phyloP scores from a whole-genome alignment of 768 basidiomycete species.

The Lactifluus volemus region DNA sequence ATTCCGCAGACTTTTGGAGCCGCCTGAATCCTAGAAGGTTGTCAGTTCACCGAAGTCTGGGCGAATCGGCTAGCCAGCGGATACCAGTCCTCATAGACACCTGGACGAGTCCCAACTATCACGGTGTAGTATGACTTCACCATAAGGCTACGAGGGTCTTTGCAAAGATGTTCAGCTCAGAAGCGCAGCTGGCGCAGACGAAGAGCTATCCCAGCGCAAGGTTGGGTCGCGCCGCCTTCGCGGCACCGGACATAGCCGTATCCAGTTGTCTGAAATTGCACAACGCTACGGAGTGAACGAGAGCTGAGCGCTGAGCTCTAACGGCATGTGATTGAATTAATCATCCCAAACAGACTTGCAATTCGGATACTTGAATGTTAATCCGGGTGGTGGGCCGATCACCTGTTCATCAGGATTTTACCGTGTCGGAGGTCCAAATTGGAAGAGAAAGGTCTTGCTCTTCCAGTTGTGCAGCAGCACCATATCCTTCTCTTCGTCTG shows the following conservation, averaged over 20 bases:
- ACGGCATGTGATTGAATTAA: background rate
- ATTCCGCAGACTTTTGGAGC: slow-evolving; percentile 3
- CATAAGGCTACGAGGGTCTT: background rate
- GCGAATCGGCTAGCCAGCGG: background rate
- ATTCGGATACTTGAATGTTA: background rate
- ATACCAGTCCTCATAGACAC: slow-evolving; percentile 10
- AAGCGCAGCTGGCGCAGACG: too few relatives aligned
- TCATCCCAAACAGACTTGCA: background rate
- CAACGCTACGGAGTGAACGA: background rate
- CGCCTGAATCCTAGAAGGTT: slow-evolving; percentile 2
- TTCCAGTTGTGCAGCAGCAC: too few relatives aligned
- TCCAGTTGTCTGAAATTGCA: background rate
- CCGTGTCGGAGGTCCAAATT: too few relatives aligned
- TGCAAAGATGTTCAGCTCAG: background rate
- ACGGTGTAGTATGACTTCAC: slow-evolving; percentile 1
- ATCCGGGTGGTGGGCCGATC: background rate
- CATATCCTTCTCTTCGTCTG: too few relatives aligned
- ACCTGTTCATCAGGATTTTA: too few relatives aligned
- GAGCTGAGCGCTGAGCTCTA: background rate
- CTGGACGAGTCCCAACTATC: slow-evolving; percentile 9
- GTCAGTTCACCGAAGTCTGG: background rate
- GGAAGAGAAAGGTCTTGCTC: too few relatives aligned
- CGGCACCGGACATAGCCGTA: slow-evolving; percentile 13
- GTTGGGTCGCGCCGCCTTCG: background rate
- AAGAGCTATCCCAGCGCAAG: background rate